These are phyloP conservation scores for Colletotrichum horii DNA, from an alignment of 2,329 filamentous ascomycete species.

Conservation along the genomic window DNA sequence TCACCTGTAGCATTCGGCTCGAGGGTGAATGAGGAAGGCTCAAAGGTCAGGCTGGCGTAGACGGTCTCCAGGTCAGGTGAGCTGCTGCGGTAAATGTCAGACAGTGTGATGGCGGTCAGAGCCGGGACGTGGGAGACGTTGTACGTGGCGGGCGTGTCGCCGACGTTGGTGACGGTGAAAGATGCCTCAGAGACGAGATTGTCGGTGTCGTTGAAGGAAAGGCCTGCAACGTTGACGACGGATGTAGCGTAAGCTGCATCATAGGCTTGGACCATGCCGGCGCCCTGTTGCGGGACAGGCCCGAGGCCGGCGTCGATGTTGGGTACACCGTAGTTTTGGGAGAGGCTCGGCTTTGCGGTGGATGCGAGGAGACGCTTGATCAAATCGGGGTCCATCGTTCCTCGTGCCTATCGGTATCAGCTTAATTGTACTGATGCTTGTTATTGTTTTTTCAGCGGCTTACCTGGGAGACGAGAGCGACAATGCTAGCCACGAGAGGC, in stretches of 20 bases:
- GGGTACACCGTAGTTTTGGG: background rate
- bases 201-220: conserved; percentile 69
- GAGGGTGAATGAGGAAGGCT: background rate
- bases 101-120: conserved; percentile 37
- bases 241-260: conserved; percentile 61
- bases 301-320: conserved; percentile 30
- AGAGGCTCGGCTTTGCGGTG: conserved; percentile 51
- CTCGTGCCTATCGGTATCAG: conserved; percentile 31
- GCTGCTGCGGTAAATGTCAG: conserved; percentile 53
- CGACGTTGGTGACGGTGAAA: conserved; percentile 62
- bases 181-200: conserved; percentile 53
- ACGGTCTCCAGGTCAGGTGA: conserved; percentile 20
- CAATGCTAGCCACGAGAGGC: conserved; percentile 59
- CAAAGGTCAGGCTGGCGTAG: conserved; percentile 32
- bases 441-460: background rate
- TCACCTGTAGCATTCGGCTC: conserved; percentile 41
- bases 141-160: conserved; percentile 53
- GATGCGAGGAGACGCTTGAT: conserved; percentile 56
- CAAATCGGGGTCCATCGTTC: conserved; percentile 50
- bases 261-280: conserved; percentile 63
- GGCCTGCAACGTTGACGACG: conserved; percentile 56
- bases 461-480: conserved; percentile 58
- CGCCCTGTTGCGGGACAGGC: conserved; percentile 65
- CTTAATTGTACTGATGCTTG: background rate
- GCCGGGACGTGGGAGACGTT: conserved; percentile 54